phyloP scores from a whole-genome alignment of 495 filamentous ascomycete species.

The Hyaloscypha hepaticicola region DNA sequence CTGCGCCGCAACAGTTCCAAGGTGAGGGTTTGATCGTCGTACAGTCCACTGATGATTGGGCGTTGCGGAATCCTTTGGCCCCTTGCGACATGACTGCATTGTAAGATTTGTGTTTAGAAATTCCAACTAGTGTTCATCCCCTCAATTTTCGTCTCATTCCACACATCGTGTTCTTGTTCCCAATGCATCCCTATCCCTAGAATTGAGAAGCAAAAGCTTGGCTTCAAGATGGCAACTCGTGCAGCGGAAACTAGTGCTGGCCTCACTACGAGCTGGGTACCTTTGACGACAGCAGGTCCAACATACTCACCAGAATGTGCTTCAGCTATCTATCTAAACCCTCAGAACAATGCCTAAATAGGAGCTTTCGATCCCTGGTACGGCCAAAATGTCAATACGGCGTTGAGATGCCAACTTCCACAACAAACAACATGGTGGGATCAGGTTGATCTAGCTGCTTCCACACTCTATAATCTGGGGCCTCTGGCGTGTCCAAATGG shows the following conservation, averaged over 20 bases:
- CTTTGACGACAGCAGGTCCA: background rate
- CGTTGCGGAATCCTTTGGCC: background rate
- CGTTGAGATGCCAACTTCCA: background rate
- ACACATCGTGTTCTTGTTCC: background rate
- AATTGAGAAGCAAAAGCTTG: background rate
- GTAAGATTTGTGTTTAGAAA: background rate
- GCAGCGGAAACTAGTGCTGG: background rate
- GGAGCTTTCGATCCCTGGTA: constrained; percentile 1
- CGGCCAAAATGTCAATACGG: constrained; percentile 1
- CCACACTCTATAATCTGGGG: background rate
- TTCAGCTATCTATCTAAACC: background rate
- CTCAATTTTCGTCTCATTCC: background rate
- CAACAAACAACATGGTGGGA: constrained; percentile 5
- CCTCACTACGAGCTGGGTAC: background rate
- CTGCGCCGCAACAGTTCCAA: background rate
- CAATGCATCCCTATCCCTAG: background rate
- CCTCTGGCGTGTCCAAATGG: constrained; percentile 1
- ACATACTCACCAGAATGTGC: background rate
- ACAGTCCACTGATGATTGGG: background rate
- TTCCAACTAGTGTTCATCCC: background rate
- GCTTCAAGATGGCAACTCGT: background rate
- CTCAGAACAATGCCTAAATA: background rate
- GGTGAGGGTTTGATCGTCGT: background rate
- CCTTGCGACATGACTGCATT: background rate
- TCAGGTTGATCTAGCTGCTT: background rate